Conservation (phyloP, 345 rosid genomes). For the Eucalyptus sp. region DNA sequence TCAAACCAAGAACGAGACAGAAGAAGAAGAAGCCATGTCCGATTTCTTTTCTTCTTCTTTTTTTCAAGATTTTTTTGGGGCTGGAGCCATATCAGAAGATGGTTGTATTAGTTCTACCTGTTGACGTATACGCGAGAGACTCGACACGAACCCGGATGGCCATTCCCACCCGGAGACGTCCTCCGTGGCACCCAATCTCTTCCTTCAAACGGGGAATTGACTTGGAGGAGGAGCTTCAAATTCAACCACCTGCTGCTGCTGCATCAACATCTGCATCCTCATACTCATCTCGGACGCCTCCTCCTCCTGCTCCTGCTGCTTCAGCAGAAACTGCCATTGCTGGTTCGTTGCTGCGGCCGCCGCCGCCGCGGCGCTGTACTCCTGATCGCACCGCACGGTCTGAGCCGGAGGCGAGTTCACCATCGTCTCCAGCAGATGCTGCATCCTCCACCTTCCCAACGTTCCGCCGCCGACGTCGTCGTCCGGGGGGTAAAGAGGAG, state of each 20-base stretch:
- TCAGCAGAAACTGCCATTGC: not conserved
- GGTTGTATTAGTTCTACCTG: not conserved
- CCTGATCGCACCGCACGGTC: slow-evolving; percentile 22
- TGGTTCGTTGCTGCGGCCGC: not conserved
- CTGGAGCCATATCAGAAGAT: not conserved
- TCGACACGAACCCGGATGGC: not conserved
- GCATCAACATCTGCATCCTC: not conserved
- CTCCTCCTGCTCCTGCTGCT: not conserved
- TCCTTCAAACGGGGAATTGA: not conserved
- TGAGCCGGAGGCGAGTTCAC: slow-evolving; percentile 37
- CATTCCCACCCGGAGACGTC: not conserved
- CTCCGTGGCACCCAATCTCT: not conserved
- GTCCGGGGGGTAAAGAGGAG: not conserved
- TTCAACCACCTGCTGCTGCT: not conserved
- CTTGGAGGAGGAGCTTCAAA: not conserved
- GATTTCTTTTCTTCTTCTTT: not conserved
- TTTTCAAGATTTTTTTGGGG: accelerated
- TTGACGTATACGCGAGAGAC: not conserved
- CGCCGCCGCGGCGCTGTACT: slow-evolving; percentile 15
- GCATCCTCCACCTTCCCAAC: slow-evolving; percentile 12
- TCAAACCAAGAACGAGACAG: not conserved
- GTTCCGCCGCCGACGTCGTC: not conserved
- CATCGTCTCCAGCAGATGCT: slow-evolving; percentile 35
- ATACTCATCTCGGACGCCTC: not conserved
- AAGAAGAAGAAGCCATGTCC: not conserved